Base-by-base conservation (phyloP, 345 rosid genomes). In the Brassica rapa region DNA sequence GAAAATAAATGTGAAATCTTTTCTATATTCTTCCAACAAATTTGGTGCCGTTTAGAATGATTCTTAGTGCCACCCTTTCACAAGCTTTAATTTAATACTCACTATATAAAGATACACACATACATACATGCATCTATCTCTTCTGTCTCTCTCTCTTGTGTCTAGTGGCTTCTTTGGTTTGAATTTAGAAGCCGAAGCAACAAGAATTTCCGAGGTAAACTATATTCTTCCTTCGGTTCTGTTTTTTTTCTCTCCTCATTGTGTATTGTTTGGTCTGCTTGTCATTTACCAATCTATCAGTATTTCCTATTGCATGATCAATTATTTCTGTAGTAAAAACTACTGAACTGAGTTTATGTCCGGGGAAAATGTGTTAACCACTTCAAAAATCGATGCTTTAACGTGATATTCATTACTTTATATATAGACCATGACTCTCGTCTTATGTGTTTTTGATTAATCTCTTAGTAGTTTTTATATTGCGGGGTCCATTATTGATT, bases 151-250 rank as follows among this genome's bases (percentile, higher is more conserved):
- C 12, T 15, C 61, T 53, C 9, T n/a, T n/a, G 56, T 49, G 77
- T 63, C 72, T 76, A 59, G 7, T 66, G 57, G 51, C 37, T 65
- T 72, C 53, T 78, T 78, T 71, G 51, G 27, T 71, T 66, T 70
- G 65, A 62, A 75, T 37, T 59, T 59, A 19, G 33, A 29, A 57
- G 67, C 49, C 23, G 46, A 56, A 62, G 41, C 77, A 65, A 29
- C 71, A 11, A 49, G 8, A 16, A 5, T 68, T 68, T 15, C 62
- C 74, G 25, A 33, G 70, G 70, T 73, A 73, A 41, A 4, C 3
- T 30, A n/a, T 71, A 8, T 59, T 56, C 56, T 66, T 66, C 62
- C 33, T 39, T 66, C 8, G 3, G 8, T 57, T 66, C 29, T 41
- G 9, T 66, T 55, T 8, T 14, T 75, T 66, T 10, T 16, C 8